Conservation (phyloP, 805 yeast genomes). For the Candida qinlingensis region DNA sequence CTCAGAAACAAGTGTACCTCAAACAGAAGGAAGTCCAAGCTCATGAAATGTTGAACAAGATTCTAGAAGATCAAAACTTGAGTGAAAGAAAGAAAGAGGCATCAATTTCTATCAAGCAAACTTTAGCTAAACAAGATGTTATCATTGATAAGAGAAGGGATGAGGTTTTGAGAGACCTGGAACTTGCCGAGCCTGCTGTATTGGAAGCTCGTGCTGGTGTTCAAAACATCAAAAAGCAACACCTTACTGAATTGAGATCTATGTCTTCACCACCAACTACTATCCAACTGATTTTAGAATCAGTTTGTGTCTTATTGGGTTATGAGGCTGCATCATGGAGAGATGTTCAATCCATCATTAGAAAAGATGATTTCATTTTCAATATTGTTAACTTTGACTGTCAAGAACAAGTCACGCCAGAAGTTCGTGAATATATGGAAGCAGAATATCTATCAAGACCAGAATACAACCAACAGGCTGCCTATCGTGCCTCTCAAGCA, state of each 20-base stretch:
- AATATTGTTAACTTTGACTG: slow-evolving; percentile 73
- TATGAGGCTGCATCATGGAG: slow-evolving; percentile 65
- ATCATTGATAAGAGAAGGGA: slow-evolving; percentile 50
- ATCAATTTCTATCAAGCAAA: slow-evolving; percentile 67
- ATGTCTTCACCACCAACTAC: slow-evolving; percentile 90
- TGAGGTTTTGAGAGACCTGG: slow-evolving; percentile 58
- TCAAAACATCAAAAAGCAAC: slow-evolving; percentile 88
- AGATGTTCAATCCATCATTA: slow-evolving; percentile 72
- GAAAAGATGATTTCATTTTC: slow-evolving; percentile 83
- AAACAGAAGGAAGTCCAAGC: slow-evolving; percentile 63
- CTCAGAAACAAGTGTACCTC: slow-evolving; percentile 46
- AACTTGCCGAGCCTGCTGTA: slow-evolving; percentile 77
- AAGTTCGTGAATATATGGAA: slow-evolving; percentile 53
- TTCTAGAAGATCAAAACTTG: slow-evolving; percentile 83
- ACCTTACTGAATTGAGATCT: slow-evolving; percentile 81
- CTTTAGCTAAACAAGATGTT: slow-evolving; percentile 61
- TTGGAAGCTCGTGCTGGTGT: slow-evolving; percentile 83
- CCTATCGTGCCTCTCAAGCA: slow-evolving; percentile 87
- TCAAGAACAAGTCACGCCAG: slow-evolving; percentile 48
- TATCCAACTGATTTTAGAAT: slow-evolving; percentile 78
- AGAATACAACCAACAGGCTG: slow-evolving; percentile 65
- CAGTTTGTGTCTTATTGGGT: slow-evolving; percentile 82
- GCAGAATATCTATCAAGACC: slow-evolving; percentile 52
- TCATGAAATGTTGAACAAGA: slow-evolving; percentile 58
- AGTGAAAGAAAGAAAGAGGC: slow-evolving; percentile 89